Evolutionary conservation across 495 filamentous ascomycete genomes (phyloP).

Genomic region (Hypoxylon crocopeplum): DNA sequence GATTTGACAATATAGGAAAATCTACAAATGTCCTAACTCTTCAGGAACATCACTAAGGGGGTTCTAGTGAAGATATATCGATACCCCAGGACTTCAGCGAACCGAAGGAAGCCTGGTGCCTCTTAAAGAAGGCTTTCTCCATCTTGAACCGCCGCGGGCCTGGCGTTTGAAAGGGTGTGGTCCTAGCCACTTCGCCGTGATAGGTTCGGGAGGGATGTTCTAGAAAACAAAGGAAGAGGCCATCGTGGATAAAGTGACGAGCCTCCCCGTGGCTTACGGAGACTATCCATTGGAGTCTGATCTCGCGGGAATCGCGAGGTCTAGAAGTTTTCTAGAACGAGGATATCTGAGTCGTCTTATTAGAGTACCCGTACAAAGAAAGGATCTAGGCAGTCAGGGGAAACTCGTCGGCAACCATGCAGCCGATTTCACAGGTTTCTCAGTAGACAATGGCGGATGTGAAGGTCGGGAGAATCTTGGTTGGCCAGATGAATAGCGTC

Average conservation of each 20-base stretch:
- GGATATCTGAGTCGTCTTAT: slow-evolving; percentile 33
- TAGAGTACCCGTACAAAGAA: slow-evolving; percentile 22
- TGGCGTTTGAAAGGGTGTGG: slow-evolving; percentile 18
- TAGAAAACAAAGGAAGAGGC: slow-evolving; percentile 28
- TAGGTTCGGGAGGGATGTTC: slow-evolving; percentile 13
- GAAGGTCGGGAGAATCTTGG: slow-evolving; percentile 9
- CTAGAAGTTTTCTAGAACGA: slow-evolving; percentile 34
- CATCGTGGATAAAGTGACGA: slow-evolving; percentile 17
- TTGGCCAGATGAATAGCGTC: slow-evolving; percentile 25
- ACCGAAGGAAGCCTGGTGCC: slow-evolving; percentile 1
- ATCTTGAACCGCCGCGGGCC: slow-evolving; percentile 29
- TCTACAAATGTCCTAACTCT: background rate
- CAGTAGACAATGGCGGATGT: slow-evolving; percentile 19
- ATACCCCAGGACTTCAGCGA: slow-evolving; percentile 6
- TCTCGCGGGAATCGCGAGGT: slow-evolving; percentile 7
- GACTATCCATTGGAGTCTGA: slow-evolving; percentile 5
- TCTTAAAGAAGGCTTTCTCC: slow-evolving; percentile 29
- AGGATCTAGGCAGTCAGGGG: background rate
- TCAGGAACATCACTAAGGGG: background rate
- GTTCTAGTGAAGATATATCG: slow-evolving; percentile 24
- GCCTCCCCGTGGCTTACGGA: slow-evolving; percentile 2
- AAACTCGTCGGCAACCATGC: slow-evolving; percentile 31
- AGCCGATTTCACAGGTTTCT: slow-evolving; percentile 19
- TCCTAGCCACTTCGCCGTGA: slow-evolving; percentile 1
- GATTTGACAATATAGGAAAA: background rate